Evolutionary conservation across 306 rosid genomes (phyloP).

Genomic region (Cucurbita ficifolia): DNA sequence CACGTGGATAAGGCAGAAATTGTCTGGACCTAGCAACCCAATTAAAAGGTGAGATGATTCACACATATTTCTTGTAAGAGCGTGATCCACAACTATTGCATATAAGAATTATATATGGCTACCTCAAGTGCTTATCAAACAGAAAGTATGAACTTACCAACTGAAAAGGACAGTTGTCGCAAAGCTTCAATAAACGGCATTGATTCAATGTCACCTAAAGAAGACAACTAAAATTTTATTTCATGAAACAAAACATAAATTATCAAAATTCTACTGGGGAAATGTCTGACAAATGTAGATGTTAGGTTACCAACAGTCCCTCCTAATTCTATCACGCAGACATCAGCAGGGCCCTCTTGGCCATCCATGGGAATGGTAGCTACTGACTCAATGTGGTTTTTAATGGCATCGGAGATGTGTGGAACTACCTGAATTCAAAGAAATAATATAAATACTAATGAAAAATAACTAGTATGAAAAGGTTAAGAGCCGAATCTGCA

Average conservation of each 20-base stretch:
- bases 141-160: slow-evolving; percentile 39
- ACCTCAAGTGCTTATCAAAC: background rate
- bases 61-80: too few species aligned
- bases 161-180: slow-evolving; percentile 76
- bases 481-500: background rate
- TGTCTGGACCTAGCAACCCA: slow-evolving; percentile 58
- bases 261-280: background rate
- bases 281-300: background rate
- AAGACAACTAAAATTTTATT: background rate
- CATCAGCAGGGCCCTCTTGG: slow-evolving; percentile 78
- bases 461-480: background rate
- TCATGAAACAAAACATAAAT: background rate
- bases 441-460: background rate
- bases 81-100: background rate
- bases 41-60: slow-evolving; percentile 4
- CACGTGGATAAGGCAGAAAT: slow-evolving; percentile 96
- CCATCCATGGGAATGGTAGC: slow-evolving; percentile 83
- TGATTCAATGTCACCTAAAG: slow-evolving; percentile 89
- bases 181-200: slow-evolving; percentile 97
- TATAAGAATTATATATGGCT: background rate
- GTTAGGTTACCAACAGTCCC: slow-evolving; percentile 77
- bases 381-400: slow-evolving; percentile 61
- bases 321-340: slow-evolving; percentile 95
- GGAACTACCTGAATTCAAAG: slow-evolving; percentile 67
- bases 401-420: slow-evolving; percentile 90